A percentile compares a stretch with the other conserved stretches of the same genome.
These are phyloP conservation scores for Talaromyces rugulosus DNA, from an alignment of 2,329 filamentous ascomycete genomes.

Conservation along the genomic window DNA sequence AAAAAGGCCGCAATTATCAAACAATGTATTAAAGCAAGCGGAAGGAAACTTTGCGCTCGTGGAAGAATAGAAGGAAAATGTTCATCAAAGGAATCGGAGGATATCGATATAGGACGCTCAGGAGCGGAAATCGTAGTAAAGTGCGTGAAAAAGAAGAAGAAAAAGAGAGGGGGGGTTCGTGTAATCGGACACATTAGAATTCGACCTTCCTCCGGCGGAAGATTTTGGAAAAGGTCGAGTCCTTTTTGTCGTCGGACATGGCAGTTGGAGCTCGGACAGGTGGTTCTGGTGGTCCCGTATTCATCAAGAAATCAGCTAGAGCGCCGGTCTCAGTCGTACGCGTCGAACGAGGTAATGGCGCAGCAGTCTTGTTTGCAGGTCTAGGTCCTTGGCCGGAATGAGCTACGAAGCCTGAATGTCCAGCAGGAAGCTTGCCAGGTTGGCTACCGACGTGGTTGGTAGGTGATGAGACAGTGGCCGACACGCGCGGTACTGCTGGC, in stretches of 20 bases:
- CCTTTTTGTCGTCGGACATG: conserved; percentile 15
- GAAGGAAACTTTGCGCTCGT: not conserved
- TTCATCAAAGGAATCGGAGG: not conserved
- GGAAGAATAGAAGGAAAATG: not conserved
- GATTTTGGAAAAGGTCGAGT: conserved; percentile 19
- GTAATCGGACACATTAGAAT: conserved; percentile 7
- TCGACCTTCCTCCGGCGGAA: conserved; percentile 26
- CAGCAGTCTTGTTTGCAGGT: conserved; percentile 15
- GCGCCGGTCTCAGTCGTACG: conserved; percentile 54
- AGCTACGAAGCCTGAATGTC: conserved; percentile 32
- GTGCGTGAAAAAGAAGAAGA: not conserved
- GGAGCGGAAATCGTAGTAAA: conserved; percentile 9
- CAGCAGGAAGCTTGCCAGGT: conserved; percentile 22
- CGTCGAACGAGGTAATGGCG: not conserved
- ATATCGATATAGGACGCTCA: not conserved
- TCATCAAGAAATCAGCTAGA: conserved; percentile 67
- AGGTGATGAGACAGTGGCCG: not conserved
- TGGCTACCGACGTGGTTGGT: not conserved
- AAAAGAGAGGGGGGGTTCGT: conserved; percentile 4
- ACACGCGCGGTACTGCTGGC: conserved; percentile 1
- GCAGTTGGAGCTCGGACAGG: conserved; percentile 12
- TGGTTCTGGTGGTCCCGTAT: conserved; percentile 59
- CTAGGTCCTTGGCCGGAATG: conserved; percentile 36
- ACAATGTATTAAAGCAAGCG: not conserved
- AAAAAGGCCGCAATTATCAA: not conserved